Base-by-base conservation (phyloP, 345 rosid genomes). In the Iberis pinnata region DNA sequence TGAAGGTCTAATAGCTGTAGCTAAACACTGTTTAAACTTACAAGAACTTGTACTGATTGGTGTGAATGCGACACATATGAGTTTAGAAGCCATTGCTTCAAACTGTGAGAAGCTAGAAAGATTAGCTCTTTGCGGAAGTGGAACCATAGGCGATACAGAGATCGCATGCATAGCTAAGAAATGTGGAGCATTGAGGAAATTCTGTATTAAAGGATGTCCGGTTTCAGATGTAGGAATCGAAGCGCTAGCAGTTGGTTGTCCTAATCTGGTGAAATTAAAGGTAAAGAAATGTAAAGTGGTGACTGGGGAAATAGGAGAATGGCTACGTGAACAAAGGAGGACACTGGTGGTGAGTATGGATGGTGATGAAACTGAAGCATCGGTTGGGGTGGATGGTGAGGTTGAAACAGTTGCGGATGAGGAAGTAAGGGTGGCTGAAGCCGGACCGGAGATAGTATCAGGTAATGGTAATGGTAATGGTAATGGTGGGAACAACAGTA, bases 41-140 rank as follows among this genome's bases (percentile, higher is more conserved):
- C 93, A 84, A 58, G 98, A 90, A 37, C 84, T 90, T 46, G 92
- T 90, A 31, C 58, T 90, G 64, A 84, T 90, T 16, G 95, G 98
- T 60, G 89, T 87, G 12, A 64, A 79, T 55, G 92, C 89, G 5
- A 87, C 98, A 0, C 76, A 77, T 50, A 58, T 69, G 37, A 79
- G 98, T 47, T 24, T 90, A 51, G 67, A 49, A 0, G 65, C 60
- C 6, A 75, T 90, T 59, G 92, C 88, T 50, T 40, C 80, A 27
- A 73, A 75, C 64, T 90, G 98, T 58, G 70, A 8, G 43, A 80
- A 80, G 32, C 70, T 90, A 17, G 96, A 90, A 53, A 53, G 96
- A 7, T 61, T 90, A 14, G 96, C 92, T 0, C 78, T 87, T 22
- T 84, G 96, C 29, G 92, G 96, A 38, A 82, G 92, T 56, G 76